Conservation (phyloP, 83 land plant genomes). For the Picea abies region DNA sequence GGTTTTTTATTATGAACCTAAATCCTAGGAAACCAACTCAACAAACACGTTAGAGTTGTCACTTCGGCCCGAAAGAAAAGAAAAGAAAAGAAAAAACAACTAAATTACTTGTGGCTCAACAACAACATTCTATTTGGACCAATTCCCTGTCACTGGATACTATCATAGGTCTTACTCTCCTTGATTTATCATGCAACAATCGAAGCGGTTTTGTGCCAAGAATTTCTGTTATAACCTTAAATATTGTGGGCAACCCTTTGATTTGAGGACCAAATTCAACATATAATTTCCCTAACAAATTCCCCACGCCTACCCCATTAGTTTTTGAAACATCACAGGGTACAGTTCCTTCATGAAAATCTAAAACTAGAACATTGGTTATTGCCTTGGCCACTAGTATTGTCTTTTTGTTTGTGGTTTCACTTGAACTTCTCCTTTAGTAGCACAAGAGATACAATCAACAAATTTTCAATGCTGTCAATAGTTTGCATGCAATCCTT, state of each 20-base stretch:
- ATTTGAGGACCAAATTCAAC: constrained; percentile 30
- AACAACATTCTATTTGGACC: constrained; percentile 43
- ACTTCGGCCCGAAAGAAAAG: no score
- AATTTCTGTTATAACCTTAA: constrained; percentile 30
- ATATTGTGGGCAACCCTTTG: constrained; percentile 34
- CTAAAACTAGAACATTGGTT: constrained; percentile 10
- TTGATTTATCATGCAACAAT: constrained; percentile 47
- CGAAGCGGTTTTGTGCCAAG: constrained; percentile 34
- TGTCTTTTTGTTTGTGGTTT: background rate
- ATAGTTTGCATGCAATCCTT: constrained; percentile 21
- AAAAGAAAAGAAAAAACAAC: no score
- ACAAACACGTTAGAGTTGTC: no score
- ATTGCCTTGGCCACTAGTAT: constrained; percentile 15
- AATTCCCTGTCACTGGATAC: constrained; percentile 32
- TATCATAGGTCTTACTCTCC: constrained; percentile 29
- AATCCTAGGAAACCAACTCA: no score
- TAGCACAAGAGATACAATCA: constrained; percentile 34
- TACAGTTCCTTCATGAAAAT: constrained; percentile 11
- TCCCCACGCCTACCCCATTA: constrained; percentile 18
- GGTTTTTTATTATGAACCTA: no score
- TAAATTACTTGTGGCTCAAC: constrained; percentile 21
- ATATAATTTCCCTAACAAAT: constrained; percentile 26
- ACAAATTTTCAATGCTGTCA: constrained; percentile 44
- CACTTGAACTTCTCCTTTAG: constrained; percentile 27
- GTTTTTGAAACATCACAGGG: constrained; percentile 14